Percentiles rank a stretch among this genome's conserved stretches.
Evolutionary conservation across 352 stramenopile genomes (phyloP).

Genomic region (Halophytophthora polymorphica): DNA sequence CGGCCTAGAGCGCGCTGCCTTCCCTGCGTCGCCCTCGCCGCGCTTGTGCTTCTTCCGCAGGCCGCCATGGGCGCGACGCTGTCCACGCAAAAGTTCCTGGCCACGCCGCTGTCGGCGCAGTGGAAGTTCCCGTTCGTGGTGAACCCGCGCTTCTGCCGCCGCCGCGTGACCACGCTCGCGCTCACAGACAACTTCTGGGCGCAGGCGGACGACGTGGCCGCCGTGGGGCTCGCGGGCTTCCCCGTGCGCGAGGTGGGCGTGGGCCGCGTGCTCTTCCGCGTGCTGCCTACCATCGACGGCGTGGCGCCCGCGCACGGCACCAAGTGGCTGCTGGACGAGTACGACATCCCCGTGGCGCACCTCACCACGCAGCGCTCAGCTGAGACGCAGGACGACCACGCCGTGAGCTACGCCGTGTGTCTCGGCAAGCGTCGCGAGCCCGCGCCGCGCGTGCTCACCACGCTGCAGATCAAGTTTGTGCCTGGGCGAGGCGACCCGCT

Average conservation of each 20-base stretch:
- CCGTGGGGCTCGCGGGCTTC: slow-evolving; percentile 12
- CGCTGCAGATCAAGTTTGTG: slow-evolving; percentile 31
- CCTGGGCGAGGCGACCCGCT: slow-evolving; percentile 28
- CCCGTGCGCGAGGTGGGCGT: slow-evolving; percentile 27
- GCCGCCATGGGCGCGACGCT: slow-evolving; percentile 18
- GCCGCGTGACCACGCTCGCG: slow-evolving; percentile 29
- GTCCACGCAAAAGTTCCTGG: slow-evolving; percentile 34
- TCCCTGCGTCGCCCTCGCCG: too few relatives aligned
- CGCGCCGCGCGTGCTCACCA: slow-evolving; percentile 24
- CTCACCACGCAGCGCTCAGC: too few relatives aligned
- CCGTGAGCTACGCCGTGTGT: slow-evolving; percentile 30
- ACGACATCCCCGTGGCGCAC: slow-evolving; percentile 32
- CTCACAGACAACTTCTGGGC: slow-evolving; percentile 43
- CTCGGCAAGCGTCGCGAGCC: slow-evolving; percentile 29
- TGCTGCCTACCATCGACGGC: slow-evolving; percentile 24
- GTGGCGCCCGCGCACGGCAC: slow-evolving; percentile 18
- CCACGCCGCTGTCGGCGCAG: slow-evolving; percentile 28
- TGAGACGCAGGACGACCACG: slow-evolving; percentile 6
- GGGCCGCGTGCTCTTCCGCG: slow-evolving; percentile 25
- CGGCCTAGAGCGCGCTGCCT: too few relatives aligned
- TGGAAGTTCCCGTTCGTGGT: slow-evolving; percentile 45
- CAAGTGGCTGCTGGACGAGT: slow-evolving; percentile 44
- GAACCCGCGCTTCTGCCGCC: slow-evolving; percentile 36
- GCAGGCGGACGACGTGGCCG: slow-evolving; percentile 24
- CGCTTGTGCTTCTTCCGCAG: background rate